phyloP scores from a whole-genome alignment of 352 stramenopile species.

The Phytophthora agathidicida region DNA sequence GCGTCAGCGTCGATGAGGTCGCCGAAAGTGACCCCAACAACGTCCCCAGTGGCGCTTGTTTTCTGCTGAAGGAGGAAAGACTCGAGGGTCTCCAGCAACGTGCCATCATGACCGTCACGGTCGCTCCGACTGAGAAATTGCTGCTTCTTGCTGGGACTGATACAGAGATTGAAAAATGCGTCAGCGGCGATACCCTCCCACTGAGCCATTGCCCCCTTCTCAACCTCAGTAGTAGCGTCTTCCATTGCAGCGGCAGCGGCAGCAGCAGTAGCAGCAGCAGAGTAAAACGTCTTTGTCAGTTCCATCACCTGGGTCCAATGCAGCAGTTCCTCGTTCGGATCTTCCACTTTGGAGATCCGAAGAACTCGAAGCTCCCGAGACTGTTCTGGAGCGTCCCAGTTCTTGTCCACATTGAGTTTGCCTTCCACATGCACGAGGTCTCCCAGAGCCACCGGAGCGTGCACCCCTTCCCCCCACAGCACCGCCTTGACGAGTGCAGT shows the following conservation, averaged over 20 bases:
- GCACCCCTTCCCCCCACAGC: conserved; percentile 37
- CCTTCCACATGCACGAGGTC: conserved; percentile 79
- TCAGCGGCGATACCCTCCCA: conserved; percentile 51
- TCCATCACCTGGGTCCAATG: conserved; percentile 70
- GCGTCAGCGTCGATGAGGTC: conserved; percentile 13
- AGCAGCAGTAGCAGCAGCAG: too few relatives aligned
- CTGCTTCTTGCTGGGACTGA: conserved; percentile 30
- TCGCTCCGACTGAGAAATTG: conserved; percentile 32
- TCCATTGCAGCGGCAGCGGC: too few relatives aligned
- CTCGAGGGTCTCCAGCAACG: conserved; percentile 47
- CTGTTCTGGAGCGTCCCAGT: conserved; percentile 29
- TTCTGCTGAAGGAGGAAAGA: conserved; percentile 39
- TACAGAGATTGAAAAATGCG: conserved; percentile 52
- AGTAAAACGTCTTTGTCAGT: conserved; percentile 52
- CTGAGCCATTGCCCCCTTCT: background rate
- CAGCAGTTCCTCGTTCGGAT: conserved; percentile 81
- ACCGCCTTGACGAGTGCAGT: conserved; percentile 67
- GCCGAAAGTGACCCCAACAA: conserved; percentile 25
- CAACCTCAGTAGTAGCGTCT: too few relatives aligned
- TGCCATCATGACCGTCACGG: conserved; percentile 26
- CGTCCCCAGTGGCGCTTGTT: background rate
- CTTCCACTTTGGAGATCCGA: conserved; percentile 49
- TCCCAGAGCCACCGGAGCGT: conserved; percentile 39
- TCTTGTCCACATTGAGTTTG: conserved; percentile 73
- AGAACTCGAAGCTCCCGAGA: conserved; percentile 64